Percentiles rank a stretch among this genome's conserved stretches.
Evolutionary conservation across 352 stramenopile species (phyloP).

Genomic region (Phytophthora boehmeriae): DNA sequence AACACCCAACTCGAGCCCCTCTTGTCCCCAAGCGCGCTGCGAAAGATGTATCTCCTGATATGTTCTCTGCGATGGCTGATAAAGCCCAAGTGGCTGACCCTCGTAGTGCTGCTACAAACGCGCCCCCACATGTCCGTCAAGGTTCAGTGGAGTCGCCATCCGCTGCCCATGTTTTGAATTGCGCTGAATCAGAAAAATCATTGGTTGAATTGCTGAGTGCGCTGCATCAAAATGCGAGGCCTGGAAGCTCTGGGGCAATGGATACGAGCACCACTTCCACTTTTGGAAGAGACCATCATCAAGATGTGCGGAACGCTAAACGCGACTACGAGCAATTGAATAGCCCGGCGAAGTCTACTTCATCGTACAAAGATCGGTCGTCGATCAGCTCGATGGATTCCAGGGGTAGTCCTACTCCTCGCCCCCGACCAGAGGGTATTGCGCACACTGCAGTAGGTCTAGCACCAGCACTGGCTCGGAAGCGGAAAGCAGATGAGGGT

Average conservation of each 20-base stretch:
- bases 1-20: slow-evolving; percentile 12
- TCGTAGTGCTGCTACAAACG: slow-evolving; percentile 9
- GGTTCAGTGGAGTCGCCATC: slow-evolving; percentile 48
- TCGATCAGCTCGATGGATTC: slow-evolving; percentile 26
- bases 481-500: slow-evolving; percentile 22
- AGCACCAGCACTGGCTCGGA: slow-evolving; percentile 4
- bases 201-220: slow-evolving; percentile 65
- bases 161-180: slow-evolving; percentile 64
- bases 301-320: slow-evolving; percentile 4
- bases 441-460: slow-evolving; percentile 3
- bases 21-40: slow-evolving; percentile 51
- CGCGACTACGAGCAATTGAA: slow-evolving; percentile 8
- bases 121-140: slow-evolving; percentile 14
- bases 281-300: slow-evolving; percentile 11
- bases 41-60: slow-evolving; percentile 42
- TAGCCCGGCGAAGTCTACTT: neutral
- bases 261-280: slow-evolving; percentile 12
- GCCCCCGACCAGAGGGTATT: slow-evolving; percentile 5
- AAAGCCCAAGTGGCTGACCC: slow-evolving; percentile 12
- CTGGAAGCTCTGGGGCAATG: slow-evolving; percentile 22
- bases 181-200: slow-evolving; percentile 71
- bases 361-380: slow-evolving; percentile 20
- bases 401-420: slow-evolving; percentile 10
- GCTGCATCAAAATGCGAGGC: slow-evolving; percentile 51
- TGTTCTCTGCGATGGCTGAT: slow-evolving; percentile 21